Evolutionary conservation across 2,329 filamentous ascomycete species (phyloP), one percentile per base, ranked within the genome.

Genomic region (Verticillium albo-atrum): DNA sequence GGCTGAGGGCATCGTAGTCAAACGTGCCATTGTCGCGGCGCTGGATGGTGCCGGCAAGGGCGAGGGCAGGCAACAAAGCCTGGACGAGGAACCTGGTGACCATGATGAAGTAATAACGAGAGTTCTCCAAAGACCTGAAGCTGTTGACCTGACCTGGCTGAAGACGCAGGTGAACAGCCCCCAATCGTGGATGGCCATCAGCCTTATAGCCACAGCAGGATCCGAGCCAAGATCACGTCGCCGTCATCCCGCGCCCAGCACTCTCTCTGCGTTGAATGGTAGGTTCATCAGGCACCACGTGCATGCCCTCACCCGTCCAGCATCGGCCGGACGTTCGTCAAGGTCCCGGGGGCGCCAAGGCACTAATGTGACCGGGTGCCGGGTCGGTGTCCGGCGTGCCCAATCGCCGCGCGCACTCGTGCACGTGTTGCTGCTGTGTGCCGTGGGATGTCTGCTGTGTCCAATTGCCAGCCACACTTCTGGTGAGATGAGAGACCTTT

Each of bases 1-100:
- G 50, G 10, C 63, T 70, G 3, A 75, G 60, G 15, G 68, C 65
- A 30, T 65, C 65, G 25, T 64, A 63, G 61, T 73, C 67, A 47
- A 73, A 73, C 6, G 15, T 30, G 17, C 14, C 37, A 10, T 51
- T 27, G 27, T 28, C 35, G 55, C 37, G 42, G 26, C 15, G 25
- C 51, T 53, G 51, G 37, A 57, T 23, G 27, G 42, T 42, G 5
- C 35, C 55, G 28, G 35, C 55, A 27, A 52, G 27, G 27, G 28
- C 55, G 25, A 57, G 37, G 37, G 37, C 42, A 3, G 55, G 55
- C 37, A 57, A 17, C n/a, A 57, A 23, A 26, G 55, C 55, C 55
- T 52, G 37, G 37, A 25, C 27, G 42, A 57, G 27, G 42, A 52
- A 23, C n/a, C 47, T 51, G 55, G 55, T 4, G n/a, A 57, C 27